Percentiles rank a stretch among this genome's conserved stretches.
phyloP scores from a whole-genome alignment of 2,329 filamentous ascomycete species.

The Penicillium sclerotigenum region DNA sequence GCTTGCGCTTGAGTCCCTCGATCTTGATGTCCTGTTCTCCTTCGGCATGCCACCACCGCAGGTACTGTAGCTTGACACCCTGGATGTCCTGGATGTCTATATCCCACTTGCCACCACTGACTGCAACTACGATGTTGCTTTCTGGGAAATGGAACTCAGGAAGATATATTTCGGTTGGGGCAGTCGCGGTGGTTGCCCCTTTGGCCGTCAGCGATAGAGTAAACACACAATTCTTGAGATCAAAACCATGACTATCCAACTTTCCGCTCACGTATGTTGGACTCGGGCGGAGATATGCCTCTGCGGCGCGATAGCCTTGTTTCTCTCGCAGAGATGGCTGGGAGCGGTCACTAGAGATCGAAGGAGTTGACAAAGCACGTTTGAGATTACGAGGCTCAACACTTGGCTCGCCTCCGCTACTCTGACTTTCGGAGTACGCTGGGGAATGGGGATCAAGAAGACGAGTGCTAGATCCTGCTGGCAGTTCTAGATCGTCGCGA shows the following conservation, averaged over 20 bases:
- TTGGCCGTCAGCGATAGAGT: conserved; percentile 65
- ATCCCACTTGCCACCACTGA: conserved; percentile 85
- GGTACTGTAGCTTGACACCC: conserved; percentile 66
- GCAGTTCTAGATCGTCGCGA: conserved; percentile 68
- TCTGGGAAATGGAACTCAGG: conserved; percentile 91
- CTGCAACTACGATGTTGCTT: conserved; percentile 66
- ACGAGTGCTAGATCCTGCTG: conserved; percentile 30
- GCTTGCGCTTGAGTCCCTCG: conserved; percentile 66
- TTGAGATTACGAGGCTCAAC: conserved; percentile 76
- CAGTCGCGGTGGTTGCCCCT: conserved; percentile 57
- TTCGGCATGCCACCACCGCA: conserved; percentile 90
- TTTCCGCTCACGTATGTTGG: conserved; percentile 72
- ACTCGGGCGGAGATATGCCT: conserved; percentile 85
- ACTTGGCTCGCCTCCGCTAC: conserved; percentile 43
- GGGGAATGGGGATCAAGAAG: conserved; percentile 45
- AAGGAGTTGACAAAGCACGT: conserved; percentile 58
- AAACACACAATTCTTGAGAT: conserved; percentile 75
- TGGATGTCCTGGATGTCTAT: conserved; percentile 71
- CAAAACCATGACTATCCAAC: conserved; percentile 71
- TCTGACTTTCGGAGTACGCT: conserved; percentile 53
- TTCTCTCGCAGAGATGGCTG: conserved; percentile 57
- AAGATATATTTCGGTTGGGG: conserved; percentile 78
- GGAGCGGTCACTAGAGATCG: conserved; percentile 56
- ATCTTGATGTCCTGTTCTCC: conserved; percentile 79
- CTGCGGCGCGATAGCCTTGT: conserved; percentile 80